A percentile compares a stretch with the other conserved stretches of the same genome.
phyloP scores from a whole-genome alignment of 768 basidiomycete genomes.

The Kondoa subrosea region DNA sequence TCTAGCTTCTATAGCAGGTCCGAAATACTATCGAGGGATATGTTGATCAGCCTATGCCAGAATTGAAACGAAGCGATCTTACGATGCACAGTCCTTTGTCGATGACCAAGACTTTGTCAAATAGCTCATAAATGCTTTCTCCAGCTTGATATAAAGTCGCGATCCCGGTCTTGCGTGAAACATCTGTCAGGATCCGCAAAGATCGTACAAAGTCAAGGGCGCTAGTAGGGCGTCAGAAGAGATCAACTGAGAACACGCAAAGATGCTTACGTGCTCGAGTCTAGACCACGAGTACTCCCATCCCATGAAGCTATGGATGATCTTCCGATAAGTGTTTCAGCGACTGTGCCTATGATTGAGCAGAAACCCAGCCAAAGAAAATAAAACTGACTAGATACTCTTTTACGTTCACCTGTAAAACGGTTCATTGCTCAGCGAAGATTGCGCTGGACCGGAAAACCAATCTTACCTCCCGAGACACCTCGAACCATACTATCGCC shows the following conservation, averaged over 20 bases:
- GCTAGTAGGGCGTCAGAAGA: constrained; percentile 17
- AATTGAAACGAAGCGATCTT: no score
- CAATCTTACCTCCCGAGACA: constrained; percentile 39
- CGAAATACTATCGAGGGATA: no score
- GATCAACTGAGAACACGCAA: constrained; percentile 35
- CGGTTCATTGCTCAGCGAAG: constrained; percentile 32
- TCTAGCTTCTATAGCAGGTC: constrained; percentile 47
- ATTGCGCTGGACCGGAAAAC: constrained; percentile 29
- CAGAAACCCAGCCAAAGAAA: not conserved
- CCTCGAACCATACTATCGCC: constrained; percentile 57
- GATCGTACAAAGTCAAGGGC: constrained; percentile 37
- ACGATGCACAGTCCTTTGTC: constrained; percentile 48
- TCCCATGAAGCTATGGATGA: constrained; percentile 23
- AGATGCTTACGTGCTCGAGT: constrained; percentile 17
- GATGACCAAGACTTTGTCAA: constrained; percentile 17
- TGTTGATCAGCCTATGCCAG: no score
- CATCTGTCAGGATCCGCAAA: constrained; percentile 36
- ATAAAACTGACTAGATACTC: not conserved
- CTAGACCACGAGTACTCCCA: constrained; percentile 28
- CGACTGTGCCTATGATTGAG: not conserved
- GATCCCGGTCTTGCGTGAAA: constrained; percentile 32
- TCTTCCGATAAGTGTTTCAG: constrained; percentile 23
- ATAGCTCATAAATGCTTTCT: constrained; percentile 27
- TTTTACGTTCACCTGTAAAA: constrained; percentile 1
- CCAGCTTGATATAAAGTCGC: constrained; percentile 40